Evolutionary conservation across 2,329 filamentous ascomycete species (phyloP).

Genomic region (Nakataea oryzae): DNA sequence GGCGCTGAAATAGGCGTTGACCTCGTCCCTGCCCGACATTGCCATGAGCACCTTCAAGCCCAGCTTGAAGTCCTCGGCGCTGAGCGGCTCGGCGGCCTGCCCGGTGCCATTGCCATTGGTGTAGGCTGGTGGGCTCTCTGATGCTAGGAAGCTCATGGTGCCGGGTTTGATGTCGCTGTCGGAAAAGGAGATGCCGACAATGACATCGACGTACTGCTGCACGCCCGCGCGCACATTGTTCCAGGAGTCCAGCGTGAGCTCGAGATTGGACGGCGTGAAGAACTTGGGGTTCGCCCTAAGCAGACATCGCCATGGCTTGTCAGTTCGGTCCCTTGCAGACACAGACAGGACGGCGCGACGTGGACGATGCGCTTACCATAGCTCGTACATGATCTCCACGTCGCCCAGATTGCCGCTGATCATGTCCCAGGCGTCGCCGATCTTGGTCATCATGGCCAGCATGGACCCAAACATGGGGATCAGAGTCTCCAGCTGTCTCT

Average conservation of each 20-base stretch:
- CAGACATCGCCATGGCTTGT: neutral
- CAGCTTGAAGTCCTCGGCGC: neutral
- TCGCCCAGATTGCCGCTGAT: neutral
- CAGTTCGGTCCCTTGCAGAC: neutral
- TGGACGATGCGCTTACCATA: neutral
- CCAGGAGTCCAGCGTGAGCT: neutral
- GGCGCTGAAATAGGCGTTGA: neutral
- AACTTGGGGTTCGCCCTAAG: neutral
- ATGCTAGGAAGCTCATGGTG: neutral
- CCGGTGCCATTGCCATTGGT: neutral
- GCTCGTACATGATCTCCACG: neutral
- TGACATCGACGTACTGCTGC: neutral
- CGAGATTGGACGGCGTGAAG: neutral
- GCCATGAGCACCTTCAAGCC: neutral
- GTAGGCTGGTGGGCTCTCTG: neutral
- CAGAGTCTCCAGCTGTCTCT: neutral
- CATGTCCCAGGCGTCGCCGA: neutral
- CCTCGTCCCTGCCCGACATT: neutral
- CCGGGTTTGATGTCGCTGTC: neutral
- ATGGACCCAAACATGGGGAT: neutral
- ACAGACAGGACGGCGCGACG: too few species aligned
- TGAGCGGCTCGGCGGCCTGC: neutral
- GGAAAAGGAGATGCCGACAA: neutral
- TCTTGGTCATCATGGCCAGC: neutral
- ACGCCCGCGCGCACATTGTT: neutral